Evolutionary conservation across 805 yeast genomes (phyloP).

Genomic region (Candida nonsorbophila): DNA sequence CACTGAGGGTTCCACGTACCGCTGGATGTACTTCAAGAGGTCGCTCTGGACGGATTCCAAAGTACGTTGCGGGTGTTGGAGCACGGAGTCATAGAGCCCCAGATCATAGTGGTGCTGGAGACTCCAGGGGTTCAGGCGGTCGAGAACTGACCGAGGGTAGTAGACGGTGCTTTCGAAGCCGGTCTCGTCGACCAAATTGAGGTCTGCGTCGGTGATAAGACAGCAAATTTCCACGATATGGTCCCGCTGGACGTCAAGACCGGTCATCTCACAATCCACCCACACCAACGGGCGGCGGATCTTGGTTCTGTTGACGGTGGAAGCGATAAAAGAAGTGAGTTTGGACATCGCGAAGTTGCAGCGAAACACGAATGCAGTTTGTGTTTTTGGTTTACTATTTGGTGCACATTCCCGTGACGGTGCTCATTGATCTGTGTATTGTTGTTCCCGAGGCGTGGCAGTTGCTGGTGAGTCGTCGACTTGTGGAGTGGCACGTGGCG

Average conservation of each 20-base stretch:
- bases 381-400: too few species aligned
- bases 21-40: constrained; percentile 54
- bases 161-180: constrained; percentile 85
- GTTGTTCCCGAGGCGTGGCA: constrained; percentile 60
- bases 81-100: constrained; percentile 74
- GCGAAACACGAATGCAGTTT: too few species aligned
- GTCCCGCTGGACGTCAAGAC: constrained; percentile 75
- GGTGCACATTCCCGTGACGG: constrained; percentile 70
- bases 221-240: constrained; percentile 90
- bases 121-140: constrained; percentile 87
- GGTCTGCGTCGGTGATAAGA: constrained; percentile 77
- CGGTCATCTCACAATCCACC: constrained; percentile 99
- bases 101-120: constrained; percentile 65
- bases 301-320: constrained; percentile 1
- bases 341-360: not conserved
- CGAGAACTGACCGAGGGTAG: constrained; percentile 55
- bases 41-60: constrained; percentile 60
- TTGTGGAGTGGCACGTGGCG: constrained; percentile 56
- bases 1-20: constrained; percentile 43
- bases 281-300: constrained; percentile 58
- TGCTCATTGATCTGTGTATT: constrained; percentile 69
- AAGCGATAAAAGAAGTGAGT: not conserved
- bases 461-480: too few species aligned
- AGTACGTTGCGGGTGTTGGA: constrained; percentile 48
- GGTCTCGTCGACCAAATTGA: constrained; percentile 59